Evolutionary conservation across 345 rosid genomes (phyloP).

Genomic region (Populus davidiana): DNA sequence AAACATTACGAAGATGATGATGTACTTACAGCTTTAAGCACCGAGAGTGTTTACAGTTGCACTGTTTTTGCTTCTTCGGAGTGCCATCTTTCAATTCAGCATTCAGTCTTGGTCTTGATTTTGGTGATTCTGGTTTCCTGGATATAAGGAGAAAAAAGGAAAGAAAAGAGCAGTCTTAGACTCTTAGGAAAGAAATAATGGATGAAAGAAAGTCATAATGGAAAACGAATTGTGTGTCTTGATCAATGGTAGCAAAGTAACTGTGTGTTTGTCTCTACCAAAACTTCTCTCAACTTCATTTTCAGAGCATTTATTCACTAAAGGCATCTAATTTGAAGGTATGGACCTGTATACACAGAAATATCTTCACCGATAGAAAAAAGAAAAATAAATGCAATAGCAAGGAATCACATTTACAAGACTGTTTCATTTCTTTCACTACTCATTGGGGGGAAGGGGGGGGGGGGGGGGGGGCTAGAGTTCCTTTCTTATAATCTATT

Average conservation of each 20-base stretch:
- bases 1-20: background rate
- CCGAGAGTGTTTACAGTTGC: slow-evolving; percentile 96
- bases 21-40: slow-evolving; percentile 89
- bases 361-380: background rate
- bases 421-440: background rate
- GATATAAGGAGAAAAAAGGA: background rate
- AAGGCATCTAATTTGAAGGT: background rate
- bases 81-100: slow-evolving; percentile 80
- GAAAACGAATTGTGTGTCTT: background rate
- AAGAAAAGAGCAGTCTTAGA: background rate
- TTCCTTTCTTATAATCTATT: background rate
- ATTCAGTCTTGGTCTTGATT: slow-evolving; percentile 56
- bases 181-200: background rate
- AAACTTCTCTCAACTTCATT: background rate
- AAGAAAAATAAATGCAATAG: background rate
- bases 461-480: background rate
- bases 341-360: background rate
- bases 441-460: background rate
- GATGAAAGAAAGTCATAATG: background rate
- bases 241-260: background rate
- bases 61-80: slow-evolving; percentile 92
- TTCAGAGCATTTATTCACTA: background rate
- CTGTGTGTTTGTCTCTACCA: background rate
- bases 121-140: slow-evolving; percentile 91
- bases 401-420: background rate